Conservation (phyloP, 768 basidiomycete genomes). For the Kwoniella sp. region DNA sequence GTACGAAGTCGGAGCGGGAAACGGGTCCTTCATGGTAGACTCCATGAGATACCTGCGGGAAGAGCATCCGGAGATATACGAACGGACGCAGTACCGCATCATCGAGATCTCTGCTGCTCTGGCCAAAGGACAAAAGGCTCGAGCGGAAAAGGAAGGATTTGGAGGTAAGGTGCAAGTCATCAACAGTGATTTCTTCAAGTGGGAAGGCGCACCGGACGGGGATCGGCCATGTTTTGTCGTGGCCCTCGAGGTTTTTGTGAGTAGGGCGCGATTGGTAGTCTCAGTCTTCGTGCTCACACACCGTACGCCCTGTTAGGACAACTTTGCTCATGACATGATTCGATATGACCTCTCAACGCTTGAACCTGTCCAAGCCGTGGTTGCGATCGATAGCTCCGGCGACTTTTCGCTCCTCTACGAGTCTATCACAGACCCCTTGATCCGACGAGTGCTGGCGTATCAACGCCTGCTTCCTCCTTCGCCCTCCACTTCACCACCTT, state of each 20-base stretch:
- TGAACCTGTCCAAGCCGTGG: slow-evolving; percentile 75
- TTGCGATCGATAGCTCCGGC: slow-evolving; percentile 71
- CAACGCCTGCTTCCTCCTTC: slow-evolving; percentile 52
- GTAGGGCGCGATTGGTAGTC: slow-evolving; percentile 43
- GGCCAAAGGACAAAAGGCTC: slow-evolving; percentile 60
- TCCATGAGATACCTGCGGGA: slow-evolving; percentile 74
- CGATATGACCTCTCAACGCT: slow-evolving; percentile 79
- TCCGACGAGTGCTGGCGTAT: slow-evolving; percentile 69
- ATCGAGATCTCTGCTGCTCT: slow-evolving; percentile 87
- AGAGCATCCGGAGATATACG: slow-evolving; percentile 79
- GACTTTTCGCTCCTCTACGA: slow-evolving; percentile 81
- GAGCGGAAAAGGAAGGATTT: slow-evolving; percentile 41
- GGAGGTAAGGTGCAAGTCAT: slow-evolving; percentile 52
- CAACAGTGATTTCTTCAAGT: slow-evolving; percentile 58
- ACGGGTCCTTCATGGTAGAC: slow-evolving; percentile 87
- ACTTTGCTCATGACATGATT: slow-evolving; percentile 92
- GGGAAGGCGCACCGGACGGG: slow-evolving; percentile 50
- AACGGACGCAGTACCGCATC: slow-evolving; percentile 84
- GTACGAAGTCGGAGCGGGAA: slow-evolving; percentile 97
- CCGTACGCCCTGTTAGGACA: slow-evolving; percentile 61
- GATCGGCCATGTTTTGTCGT: slow-evolving; percentile 77
- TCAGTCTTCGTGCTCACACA: background rate
- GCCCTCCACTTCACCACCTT: slow-evolving; percentile 57
- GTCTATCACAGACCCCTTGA: slow-evolving; percentile 76
- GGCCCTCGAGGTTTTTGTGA: slow-evolving; percentile 89